Base-by-base conservation (phyloP, 2,329 filamentous ascomycete species). In the Hymenoscyphus fructigenus region DNA sequence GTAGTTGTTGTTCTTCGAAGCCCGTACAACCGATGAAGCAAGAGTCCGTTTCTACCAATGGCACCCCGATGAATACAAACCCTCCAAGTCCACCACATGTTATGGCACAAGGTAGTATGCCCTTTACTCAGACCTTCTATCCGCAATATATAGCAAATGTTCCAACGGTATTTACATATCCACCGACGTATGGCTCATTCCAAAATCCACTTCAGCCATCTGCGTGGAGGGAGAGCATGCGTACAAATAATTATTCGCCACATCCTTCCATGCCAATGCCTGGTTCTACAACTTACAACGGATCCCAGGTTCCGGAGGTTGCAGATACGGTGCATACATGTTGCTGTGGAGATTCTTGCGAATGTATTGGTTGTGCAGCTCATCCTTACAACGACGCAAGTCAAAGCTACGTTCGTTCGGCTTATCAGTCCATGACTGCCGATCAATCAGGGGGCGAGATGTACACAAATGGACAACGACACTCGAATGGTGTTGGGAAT, bases 331-430 rank as follows among this genome's bases (percentile, higher is more conserved):
- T 74, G 15, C 81, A 84, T 67, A 78, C 80, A 28, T 91, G 89
- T 70, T 80, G 80, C 58, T 91, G 89, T 72, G 89, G 89, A 23
- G 84, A 88, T 62, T 79, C 79, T 32, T 91, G 89, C 69, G 83
- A 87, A 69, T 91, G 89, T 72, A 79, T 91, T 41, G 88, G 88
- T 12, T 91, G 89, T 73, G 82, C 86, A 5, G 85, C 85, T 2
- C 88, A 91, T 73, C 87, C 88, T 14, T 89, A 87, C 72, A 91
- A 91, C 69, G 81, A 85, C 7, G 84, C 87, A 26, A 90, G 85
- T 60, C 83, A 80, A 79, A 77, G 81, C 57, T 79, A 82, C 65
- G 79, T 88, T 2, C 78, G 82, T 60, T 83, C 82, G 6, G 82
- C 82, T 72, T 69, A 79, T 63, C 60, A 66, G 62, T 68, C 61